Base-by-base conservation (phyloP, 2,329 filamentous ascomycete genomes). In the Trichocomaceae sp. region DNA sequence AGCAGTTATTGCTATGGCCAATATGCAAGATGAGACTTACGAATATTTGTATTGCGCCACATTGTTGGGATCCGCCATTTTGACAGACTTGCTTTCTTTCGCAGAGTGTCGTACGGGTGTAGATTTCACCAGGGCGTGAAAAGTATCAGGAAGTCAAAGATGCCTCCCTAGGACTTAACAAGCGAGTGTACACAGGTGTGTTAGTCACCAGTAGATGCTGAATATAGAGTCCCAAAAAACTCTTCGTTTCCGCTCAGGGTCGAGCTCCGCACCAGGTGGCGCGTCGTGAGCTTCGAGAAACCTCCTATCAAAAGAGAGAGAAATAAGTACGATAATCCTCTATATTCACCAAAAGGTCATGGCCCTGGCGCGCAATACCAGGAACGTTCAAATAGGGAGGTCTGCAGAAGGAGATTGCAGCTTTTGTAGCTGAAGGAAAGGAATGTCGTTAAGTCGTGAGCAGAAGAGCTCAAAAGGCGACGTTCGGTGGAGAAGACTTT, bases 31-130 rank as follows among this genome's bases (percentile, higher is more conserved):
- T 5, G n/a, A 15, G 23, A 49, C 54, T 46, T 52, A 56, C 84
- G 90, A 90, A 83, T 96, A 96, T 76, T 96, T 96, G 83, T 95
- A 96, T 76, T 96, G 91, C 74, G 90, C 91, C 67, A 95, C 88
- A 86, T 93, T 77, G 66, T 81, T 79, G 61, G 77, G 75, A 66
- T 80, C 87, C 73, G 87, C 39, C 88, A 92, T 91, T 52, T 71
- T 78, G 69, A 53, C 39, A 35, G 35, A 41, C 59, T 54, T 51
- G 22, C 7, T 35, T 35, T 35, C 31, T 19, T 23, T n/a, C 8
- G 44, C 10, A 20, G n/a, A 22, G 12, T 37, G 39, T 33, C n/a
- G 26, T 19, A 7, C 15, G 20, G 19, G 22, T 22, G 17, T 19
- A 41, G 33, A 48, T 48, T 22, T 48, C 50, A 26, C 23, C 3